Conservation (phyloP, 139 green algal genomes). For the Asterochloris sp. region DNA sequence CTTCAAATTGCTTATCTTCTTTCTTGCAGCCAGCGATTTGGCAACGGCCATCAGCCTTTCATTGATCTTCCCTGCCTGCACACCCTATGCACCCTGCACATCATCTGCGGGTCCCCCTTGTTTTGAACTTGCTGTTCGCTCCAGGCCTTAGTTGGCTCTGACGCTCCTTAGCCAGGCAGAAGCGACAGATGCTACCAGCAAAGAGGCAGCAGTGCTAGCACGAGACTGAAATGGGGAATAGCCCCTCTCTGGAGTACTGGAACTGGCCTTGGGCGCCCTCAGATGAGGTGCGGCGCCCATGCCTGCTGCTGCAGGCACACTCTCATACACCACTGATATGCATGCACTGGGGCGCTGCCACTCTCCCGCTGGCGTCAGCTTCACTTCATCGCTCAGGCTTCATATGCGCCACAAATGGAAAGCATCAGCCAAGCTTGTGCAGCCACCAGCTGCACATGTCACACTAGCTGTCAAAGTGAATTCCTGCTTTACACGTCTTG, state of each 20-base stretch:
- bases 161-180: too few species aligned
- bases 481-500: not conserved
- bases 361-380: not conserved
- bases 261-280: conserved; percentile 15
- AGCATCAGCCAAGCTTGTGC: not conserved
- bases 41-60: too few species aligned
- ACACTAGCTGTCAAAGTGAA: not conserved
- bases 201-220: too few species aligned
- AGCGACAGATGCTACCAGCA: too few species aligned
- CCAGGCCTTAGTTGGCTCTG: too few species aligned
- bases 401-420: not conserved
- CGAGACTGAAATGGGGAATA: not conserved
- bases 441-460: not conserved
- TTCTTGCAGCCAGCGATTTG: too few species aligned
- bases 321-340: not conserved
- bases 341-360: not conserved
- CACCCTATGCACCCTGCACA: too few species aligned
- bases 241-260: conserved; percentile 9
- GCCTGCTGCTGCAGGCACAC: not conserved
- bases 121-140: too few species aligned
- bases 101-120: too few species aligned
- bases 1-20: too few species aligned
- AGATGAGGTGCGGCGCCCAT: not conserved
- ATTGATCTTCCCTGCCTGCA: too few species aligned
- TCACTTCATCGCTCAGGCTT: not conserved